Evolutionary conservation across 2,329 filamentous ascomycete genomes (phyloP), one percentile per base, ranked within the genome.

Genomic region (Eutypella sp.): DNA sequence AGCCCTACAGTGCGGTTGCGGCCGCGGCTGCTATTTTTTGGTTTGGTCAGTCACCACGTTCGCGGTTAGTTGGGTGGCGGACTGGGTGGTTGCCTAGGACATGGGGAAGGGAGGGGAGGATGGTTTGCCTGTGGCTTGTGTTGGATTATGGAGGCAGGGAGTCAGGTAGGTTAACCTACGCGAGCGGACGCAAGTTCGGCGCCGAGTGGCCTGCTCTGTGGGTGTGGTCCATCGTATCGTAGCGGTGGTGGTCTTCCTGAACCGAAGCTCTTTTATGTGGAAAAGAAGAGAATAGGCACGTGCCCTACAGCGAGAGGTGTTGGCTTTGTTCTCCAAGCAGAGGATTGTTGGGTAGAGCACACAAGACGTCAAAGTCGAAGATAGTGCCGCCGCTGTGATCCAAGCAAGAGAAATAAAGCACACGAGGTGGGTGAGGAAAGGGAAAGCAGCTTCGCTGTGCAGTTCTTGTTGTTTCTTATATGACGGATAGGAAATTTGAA

Each of bases 1-100:
- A 65, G 41, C 25, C 68, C 53, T 22, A 72, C 55, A 41, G 62
- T 62, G 18, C 64, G 70, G 50, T 66, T 65, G 46, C 69, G 70
- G 39, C 71, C 68, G 40, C 43, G 54, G 20, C 11, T 39, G 36
- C 11, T n/a, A 33, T 33, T 11, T 33, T 33, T 11, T 29, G 7
- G 11, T 33, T 33, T 15, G 29, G 11, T 11, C 7, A 7, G 25
- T 7, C 13, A 13, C 7, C 13, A 29, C 7, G 25, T 7, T 7
- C 7, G 25, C 13, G 25, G 34, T 39, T 39, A 13, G 18, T 22
- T 8, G 19, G 15, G 36, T 22, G 19, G 8, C 19, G 19, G 9
- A 39, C 7, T 15, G 19, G 5, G 36, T 11, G n/a, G 34, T n/a
- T 19, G 34, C 6, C 13, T 15, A 39, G n/a, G 36, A 15, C 10